Evolutionary conservation across 495 filamentous ascomycete genomes (phyloP).

Genomic region (Xylaria acuta): DNA sequence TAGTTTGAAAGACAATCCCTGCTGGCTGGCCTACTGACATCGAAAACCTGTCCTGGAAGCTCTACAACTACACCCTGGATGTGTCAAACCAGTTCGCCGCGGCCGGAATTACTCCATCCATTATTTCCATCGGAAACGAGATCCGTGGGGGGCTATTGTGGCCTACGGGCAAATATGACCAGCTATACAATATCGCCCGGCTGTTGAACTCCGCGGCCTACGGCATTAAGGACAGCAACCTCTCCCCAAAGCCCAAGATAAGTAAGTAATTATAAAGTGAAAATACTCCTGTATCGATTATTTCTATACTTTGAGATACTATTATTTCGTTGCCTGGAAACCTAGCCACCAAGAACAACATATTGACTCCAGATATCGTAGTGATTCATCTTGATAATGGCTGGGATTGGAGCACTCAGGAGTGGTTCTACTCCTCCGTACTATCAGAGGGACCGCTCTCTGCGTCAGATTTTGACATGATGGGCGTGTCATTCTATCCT

Average conservation of each 20-base stretch:
- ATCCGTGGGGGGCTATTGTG: conserved; percentile 69
- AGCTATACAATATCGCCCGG: conserved; percentile 59
- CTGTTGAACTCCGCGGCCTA: conserved; percentile 67
- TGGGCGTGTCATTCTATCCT: conserved; percentile 75
- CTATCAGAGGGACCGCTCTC: conserved; percentile 58
- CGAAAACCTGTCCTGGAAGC: conserved; percentile 61
- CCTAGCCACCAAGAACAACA: conserved; percentile 8
- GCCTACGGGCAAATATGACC: conserved; percentile 63
- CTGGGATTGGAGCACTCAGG: conserved; percentile 70
- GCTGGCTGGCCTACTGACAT: conserved; percentile 66
- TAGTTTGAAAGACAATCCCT: conserved; percentile 52
- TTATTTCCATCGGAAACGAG: conserved; percentile 75
- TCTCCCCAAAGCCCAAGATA: conserved; percentile 63
- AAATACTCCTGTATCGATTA: background rate
- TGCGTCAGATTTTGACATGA: conserved; percentile 67
- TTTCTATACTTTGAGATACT: background rate
- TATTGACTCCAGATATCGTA: background rate
- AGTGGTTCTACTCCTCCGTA: conserved; percentile 66
- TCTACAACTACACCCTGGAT: conserved; percentile 70
- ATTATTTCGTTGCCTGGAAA: background rate
- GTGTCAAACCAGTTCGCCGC: conserved; percentile 65
- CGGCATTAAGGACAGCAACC: conserved; percentile 66
- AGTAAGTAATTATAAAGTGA: conserved; percentile 25
- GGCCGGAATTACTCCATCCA: conserved; percentile 59
- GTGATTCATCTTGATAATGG: conserved; percentile 75